Evolutionary conservation across 1,284 basidiomycete genomes (phyloP).

Genomic region (Ustilago sp.): DNA sequence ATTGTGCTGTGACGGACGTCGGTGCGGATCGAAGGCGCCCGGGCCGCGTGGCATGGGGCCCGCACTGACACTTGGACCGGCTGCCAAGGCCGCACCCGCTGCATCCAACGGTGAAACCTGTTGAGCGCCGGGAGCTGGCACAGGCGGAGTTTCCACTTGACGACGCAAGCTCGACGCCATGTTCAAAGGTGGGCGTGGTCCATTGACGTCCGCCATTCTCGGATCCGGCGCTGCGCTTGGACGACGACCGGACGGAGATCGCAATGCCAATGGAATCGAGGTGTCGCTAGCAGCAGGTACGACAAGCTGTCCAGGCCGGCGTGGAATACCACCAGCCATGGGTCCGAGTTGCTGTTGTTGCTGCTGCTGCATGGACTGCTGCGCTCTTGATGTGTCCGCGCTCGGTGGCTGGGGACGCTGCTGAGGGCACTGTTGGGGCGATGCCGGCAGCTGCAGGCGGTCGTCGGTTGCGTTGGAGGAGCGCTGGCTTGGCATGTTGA

Average conservation of each 20-base stretch:
- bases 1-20: slow-evolving; percentile 33
- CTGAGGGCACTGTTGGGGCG: slow-evolving; percentile 32
- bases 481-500: slow-evolving; percentile 31
- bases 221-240: slow-evolving; percentile 59
- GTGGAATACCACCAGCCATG: slow-evolving; percentile 9
- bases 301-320: slow-evolving; percentile 34
- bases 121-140: slow-evolving; percentile 3
- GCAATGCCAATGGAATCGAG: slow-evolving; percentile 47
- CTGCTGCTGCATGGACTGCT: neutral
- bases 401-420: slow-evolving; percentile 14
- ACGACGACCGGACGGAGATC: slow-evolving; percentile 54
- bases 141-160: slow-evolving; percentile 55
- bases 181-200: slow-evolving; percentile 27
- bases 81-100: slow-evolving; percentile 22
- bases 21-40: slow-evolving; percentile 42
- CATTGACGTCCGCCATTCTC: slow-evolving; percentile 23
- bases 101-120: slow-evolving; percentile 33
- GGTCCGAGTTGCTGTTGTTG: slow-evolving; percentile 7
- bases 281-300: slow-evolving; percentile 30
- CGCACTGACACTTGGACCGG: neutral
- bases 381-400: neutral
- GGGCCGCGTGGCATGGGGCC: slow-evolving; percentile 27
- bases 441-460: slow-evolving; percentile 27
- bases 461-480: slow-evolving; percentile 29
- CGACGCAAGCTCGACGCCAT: slow-evolving; percentile 59